These are phyloP conservation scores for Calocybe cyanea DNA, from an alignment of 768 basidiomycete species.

Conservation along the genomic window DNA sequence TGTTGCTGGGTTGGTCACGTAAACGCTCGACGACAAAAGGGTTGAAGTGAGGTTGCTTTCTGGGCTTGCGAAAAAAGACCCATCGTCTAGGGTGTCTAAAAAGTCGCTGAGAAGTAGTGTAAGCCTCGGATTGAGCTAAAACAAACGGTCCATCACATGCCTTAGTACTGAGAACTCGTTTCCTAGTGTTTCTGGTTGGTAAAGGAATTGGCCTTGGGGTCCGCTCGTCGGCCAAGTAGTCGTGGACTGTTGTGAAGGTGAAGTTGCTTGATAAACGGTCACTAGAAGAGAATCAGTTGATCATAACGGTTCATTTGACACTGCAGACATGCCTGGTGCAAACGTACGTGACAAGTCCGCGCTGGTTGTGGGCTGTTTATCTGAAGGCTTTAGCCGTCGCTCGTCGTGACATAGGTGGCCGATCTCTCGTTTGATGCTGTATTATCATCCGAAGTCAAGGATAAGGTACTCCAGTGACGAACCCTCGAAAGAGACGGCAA, in stretches of 20 bases:
- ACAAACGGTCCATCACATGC: slow-evolving; percentile 34
- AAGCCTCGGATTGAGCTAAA: not conserved
- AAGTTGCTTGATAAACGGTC: slow-evolving; percentile 32
- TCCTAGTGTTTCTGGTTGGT: slow-evolving; percentile 70
- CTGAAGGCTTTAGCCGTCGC: slow-evolving; percentile 48
- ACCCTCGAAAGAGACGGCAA: not conserved
- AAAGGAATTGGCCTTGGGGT: slow-evolving; percentile 52
- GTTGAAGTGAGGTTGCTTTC: slow-evolving; percentile 42
- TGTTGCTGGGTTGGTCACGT: slow-evolving; percentile 9
- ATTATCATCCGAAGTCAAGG: not conserved
- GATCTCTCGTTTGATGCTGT: slow-evolving; percentile 93
- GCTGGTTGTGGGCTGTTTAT: slow-evolving; percentile 33
- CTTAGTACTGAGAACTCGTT: slow-evolving; percentile 82
- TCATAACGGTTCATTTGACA: not conserved
- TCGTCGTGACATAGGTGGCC: slow-evolving; percentile 94
- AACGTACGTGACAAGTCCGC: slow-evolving; percentile 37
- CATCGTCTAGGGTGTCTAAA: slow-evolving; percentile 83
- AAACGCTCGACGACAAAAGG: slow-evolving; percentile 40
- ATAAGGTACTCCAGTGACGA: slow-evolving; percentile 3
- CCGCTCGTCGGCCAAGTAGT: slow-evolving; percentile 54
- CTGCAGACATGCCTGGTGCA: slow-evolving; percentile 37
- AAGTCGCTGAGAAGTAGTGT: slow-evolving; percentile 57
- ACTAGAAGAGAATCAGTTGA: slow-evolving; percentile 21
- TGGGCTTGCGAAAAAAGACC: slow-evolving; percentile 72
- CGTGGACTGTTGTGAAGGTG: slow-evolving; percentile 24